Evolutionary conservation across 2,329 filamentous ascomycete species (phyloP).

Genomic region (Akanthomyces dipterigenus): DNA sequence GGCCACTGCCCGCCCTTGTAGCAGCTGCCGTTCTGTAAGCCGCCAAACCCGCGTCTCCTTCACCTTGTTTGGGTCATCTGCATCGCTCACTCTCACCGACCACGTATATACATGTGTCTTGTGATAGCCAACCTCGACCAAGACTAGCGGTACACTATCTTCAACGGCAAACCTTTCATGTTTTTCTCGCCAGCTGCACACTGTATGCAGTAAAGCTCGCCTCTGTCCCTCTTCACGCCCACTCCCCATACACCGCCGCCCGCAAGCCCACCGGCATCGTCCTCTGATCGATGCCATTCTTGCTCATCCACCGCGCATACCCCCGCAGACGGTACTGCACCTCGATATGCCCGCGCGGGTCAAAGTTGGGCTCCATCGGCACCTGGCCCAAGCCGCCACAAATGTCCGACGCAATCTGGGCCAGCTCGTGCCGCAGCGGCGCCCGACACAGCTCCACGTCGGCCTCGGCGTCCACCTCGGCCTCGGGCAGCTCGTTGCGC

Average conservation of each 20-base stretch:
- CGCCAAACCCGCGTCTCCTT: no score
- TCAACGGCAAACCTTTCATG: no score
- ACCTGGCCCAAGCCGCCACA: constrained; percentile 4
- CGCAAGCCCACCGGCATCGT: background rate
- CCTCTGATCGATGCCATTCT: background rate
- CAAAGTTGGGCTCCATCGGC: constrained; percentile 12
- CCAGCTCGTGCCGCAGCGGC: background rate
- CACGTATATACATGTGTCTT: no score
- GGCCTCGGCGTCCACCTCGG: background rate
- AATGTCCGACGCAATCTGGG: background rate
- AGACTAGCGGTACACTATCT: no score
- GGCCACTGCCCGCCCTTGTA: no score
- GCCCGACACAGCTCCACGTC: background rate
- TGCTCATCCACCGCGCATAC: background rate
- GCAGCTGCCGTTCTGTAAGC: no score
- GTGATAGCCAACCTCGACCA: no score
- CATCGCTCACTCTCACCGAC: no score
- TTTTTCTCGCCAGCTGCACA: no score
- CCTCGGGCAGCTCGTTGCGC: background rate
- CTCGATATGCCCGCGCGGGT: constrained; percentile 1
- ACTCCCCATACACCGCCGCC: background rate
- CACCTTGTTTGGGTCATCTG: no score
- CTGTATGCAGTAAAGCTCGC: background rate
- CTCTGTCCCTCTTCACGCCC: background rate
- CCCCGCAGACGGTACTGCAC: constrained; percentile 7